A percentile compares a stretch with the other conserved stretches of the same genome.
Conservation (phyloP, 2,329 filamentous ascomycete species). For the Xylariomycetidae sp. region DNA sequence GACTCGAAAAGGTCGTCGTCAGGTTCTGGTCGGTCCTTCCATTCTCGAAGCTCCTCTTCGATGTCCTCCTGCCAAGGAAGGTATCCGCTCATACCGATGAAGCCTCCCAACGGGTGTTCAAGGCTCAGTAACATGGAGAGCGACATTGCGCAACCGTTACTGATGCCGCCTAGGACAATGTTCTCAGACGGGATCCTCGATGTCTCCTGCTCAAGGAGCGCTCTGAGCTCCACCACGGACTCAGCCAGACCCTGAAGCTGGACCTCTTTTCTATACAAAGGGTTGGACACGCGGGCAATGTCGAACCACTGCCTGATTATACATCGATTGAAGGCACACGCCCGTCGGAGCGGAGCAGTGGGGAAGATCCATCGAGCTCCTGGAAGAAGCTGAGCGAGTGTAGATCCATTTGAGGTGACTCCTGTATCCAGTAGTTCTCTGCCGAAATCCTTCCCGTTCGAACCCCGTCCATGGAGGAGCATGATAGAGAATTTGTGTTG, state of each 20-base stretch:
- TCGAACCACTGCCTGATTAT: constrained; percentile 48
- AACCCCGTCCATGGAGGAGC: constrained; percentile 15
- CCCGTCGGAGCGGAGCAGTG: constrained; percentile 38
- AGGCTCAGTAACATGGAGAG: constrained; percentile 36
- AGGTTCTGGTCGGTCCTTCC: constrained; percentile 4
- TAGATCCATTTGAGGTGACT: constrained; percentile 16
- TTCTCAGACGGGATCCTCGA: constrained; percentile 25
- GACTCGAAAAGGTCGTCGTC: constrained; percentile 3
- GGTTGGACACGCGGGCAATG: constrained; percentile 34
- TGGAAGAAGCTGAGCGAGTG: constrained; percentile 28
- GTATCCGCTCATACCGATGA: constrained; percentile 42
- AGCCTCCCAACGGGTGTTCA: constrained; percentile 32
- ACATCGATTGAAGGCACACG: constrained; percentile 34
- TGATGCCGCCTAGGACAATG: constrained; percentile 45
- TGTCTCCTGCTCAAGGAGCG: constrained; percentile 29
- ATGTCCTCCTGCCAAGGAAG: constrained; percentile 34
- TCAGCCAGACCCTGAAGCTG: constrained; percentile 40
- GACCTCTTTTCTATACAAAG: constrained; percentile 32
- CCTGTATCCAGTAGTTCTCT: constrained; percentile 26
- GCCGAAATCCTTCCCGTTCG: constrained; percentile 24
- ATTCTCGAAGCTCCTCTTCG: constrained; percentile 16
- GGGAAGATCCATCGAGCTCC: constrained; percentile 45
- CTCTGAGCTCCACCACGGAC: constrained; percentile 26
- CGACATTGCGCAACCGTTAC: constrained; percentile 45
- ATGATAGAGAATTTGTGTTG: constrained; percentile 13